Conservation (phyloP, 441 rosid genomes). For the Flueggea neowawraea region DNA sequence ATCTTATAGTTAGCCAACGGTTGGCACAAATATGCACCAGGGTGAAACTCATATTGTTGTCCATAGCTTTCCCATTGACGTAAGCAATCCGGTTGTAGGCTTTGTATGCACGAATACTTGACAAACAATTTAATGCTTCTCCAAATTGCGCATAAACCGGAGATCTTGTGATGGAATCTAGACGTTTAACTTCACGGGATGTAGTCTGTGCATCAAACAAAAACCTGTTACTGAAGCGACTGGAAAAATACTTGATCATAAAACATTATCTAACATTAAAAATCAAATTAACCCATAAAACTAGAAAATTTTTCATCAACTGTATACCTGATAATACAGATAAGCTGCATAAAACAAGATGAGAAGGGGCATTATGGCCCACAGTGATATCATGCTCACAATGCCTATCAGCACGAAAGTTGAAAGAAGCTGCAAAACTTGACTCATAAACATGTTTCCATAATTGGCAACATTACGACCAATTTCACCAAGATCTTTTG, state of each 20-base stretch:
- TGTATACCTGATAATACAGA: neutral
- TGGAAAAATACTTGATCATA: too few relatives aligned
- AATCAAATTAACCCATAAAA: too few relatives aligned
- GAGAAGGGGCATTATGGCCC: conserved; percentile 98
- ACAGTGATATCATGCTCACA: conserved; percentile 86
- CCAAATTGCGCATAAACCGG: conserved; percentile 97
- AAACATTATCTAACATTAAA: too few relatives aligned
- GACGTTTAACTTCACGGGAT: conserved; percentile 92
- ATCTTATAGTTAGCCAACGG: conserved; percentile 87
- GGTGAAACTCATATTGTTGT: conserved; percentile 89
- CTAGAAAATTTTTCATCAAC: too few relatives aligned
- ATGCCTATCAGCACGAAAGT: conserved; percentile 85
- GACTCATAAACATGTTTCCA: conserved; percentile 69
- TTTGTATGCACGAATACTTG: conserved; percentile 92
- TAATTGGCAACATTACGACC: conserved; percentile 77
- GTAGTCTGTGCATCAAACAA: conserved; percentile 53
- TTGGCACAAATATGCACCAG: conserved; percentile 76
- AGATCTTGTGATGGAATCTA: conserved; percentile 91
- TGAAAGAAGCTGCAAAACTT: conserved; percentile 88
- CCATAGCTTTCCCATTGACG: conserved; percentile 86
- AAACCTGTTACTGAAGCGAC: neutral
- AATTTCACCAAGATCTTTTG: conserved; percentile 90
- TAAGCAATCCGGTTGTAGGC: conserved; percentile 82
- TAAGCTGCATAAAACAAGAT: conserved; percentile 87
- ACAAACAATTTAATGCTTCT: conserved; percentile 91